Evolutionary conservation across 1,284 basidiomycete genomes (phyloP).

Genomic region (Pseudozyma thailandica): DNA sequence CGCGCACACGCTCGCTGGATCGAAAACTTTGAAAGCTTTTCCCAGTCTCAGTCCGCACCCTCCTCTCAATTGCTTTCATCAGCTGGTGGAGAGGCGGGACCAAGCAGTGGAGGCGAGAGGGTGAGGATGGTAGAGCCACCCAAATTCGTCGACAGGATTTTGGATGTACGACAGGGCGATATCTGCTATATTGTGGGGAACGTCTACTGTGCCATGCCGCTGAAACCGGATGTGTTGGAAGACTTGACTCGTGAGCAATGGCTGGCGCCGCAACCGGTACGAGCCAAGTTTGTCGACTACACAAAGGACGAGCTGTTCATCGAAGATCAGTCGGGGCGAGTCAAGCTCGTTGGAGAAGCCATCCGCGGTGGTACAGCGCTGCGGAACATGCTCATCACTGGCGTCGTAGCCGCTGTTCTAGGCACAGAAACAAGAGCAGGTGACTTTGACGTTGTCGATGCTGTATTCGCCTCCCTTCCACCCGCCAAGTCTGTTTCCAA

Average conservation of each 20-base stretch:
- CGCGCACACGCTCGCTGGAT: slow-evolving; percentile 47
- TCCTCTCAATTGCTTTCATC: slow-evolving; percentile 18
- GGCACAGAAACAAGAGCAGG: slow-evolving; percentile 88
- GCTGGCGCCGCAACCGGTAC: slow-evolving; percentile 79
- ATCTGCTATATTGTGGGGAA: slow-evolving; percentile 93
- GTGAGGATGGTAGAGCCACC: slow-evolving; percentile 66
- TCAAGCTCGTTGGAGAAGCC: slow-evolving; percentile 82
- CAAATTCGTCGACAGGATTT: slow-evolving; percentile 80
- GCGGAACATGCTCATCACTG: slow-evolving; percentile 57
- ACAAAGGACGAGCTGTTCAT: slow-evolving; percentile 84
- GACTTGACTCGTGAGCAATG: slow-evolving; percentile 95
- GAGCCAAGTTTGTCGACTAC: slow-evolving; percentile 71
- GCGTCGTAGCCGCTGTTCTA: slow-evolving; percentile 84
- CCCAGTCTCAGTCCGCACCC: slow-evolving; percentile 29
- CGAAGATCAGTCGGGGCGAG: slow-evolving; percentile 93
- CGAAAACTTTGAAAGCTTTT: slow-evolving; percentile 36
- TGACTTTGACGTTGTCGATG: slow-evolving; percentile 93
- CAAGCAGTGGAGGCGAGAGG: slow-evolving; percentile 7
- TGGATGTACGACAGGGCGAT: slow-evolving; percentile 85
- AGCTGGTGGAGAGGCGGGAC: slow-evolving; percentile 12
- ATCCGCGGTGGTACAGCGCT: slow-evolving; percentile 38
- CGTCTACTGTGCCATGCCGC: slow-evolving; percentile 95
- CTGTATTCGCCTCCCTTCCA: slow-evolving; percentile 78
- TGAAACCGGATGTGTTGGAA: slow-evolving; percentile 96
- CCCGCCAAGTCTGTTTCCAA: neutral